Evolutionary conservation across 2,329 filamentous ascomycete species (phyloP).

Genomic region (Botryotinia globosa): DNA sequence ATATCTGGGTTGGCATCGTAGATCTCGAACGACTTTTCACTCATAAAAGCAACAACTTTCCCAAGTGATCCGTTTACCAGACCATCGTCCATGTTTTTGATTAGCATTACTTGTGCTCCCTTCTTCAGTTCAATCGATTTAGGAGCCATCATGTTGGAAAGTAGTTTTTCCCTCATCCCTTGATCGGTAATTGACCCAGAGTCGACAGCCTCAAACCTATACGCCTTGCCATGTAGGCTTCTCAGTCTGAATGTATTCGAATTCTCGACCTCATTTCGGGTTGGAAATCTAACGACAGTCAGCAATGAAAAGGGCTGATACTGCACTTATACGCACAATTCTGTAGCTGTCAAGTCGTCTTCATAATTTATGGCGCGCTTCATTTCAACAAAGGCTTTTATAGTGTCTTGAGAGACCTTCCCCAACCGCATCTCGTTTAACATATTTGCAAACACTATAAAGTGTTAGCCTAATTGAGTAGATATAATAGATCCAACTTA

Average conservation of each 20-base stretch:
- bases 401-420: slow-evolving; percentile 71
- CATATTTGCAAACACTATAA: slow-evolving; percentile 80
- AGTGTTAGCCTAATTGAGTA: slow-evolving; percentile 33
- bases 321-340: slow-evolving; percentile 55
- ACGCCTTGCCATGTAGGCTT: slow-evolving; percentile 64
- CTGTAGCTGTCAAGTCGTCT: slow-evolving; percentile 78
- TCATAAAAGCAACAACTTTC: slow-evolving; percentile 79
- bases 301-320: slow-evolving; percentile 24
- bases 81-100: slow-evolving; percentile 95
- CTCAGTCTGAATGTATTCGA: slow-evolving; percentile 76
- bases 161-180: slow-evolving; percentile 68
- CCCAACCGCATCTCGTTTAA: slow-evolving; percentile 97
- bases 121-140: slow-evolving; percentile 77
- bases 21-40: slow-evolving; percentile 57
- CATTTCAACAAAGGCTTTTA: slow-evolving; percentile 71
- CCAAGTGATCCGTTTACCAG: slow-evolving; percentile 94
- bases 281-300: slow-evolving; percentile 65
- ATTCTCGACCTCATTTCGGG: slow-evolving; percentile 80
- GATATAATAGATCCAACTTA: slow-evolving; percentile 38
- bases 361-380: slow-evolving; percentile 68
- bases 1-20: slow-evolving; percentile 57
- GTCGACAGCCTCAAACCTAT: slow-evolving; percentile 72
- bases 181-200: slow-evolving; percentile 65
- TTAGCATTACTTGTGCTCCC: slow-evolving; percentile 97
- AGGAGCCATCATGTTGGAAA: slow-evolving; percentile 92